Evolutionary conservation across 768 basidiomycete species (phyloP), one percentile per base, ranked within the genome.

Genomic region (Russula ochroleuca): DNA sequence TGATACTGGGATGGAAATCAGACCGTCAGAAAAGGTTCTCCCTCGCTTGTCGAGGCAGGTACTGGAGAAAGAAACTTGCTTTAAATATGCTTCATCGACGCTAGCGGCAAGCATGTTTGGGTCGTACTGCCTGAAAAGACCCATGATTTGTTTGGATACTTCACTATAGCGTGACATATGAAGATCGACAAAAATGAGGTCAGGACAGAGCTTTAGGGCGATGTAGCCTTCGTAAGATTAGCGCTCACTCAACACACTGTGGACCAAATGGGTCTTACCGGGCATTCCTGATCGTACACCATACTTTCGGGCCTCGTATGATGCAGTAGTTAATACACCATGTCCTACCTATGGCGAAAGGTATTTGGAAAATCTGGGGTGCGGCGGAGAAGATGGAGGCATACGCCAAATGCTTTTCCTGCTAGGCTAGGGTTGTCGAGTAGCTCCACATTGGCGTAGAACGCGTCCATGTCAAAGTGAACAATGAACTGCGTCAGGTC

Each of bases 271-370:
- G 21, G 25, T 70, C 79, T 65, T 69, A 90, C 91, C 83, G n/a
- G 96, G 85, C 97, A 98, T 98, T 33, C 93, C 96, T 5, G 94
- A 96, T 49, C 97, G 86, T 37, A 92, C 89, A 2, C 94, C 94
- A 68, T 81, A 93, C 72, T 89, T 93, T 50, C 94, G 81, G 7
- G 94, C 94, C 70, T 94, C 94, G 62, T 97, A 97, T 33, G 92
- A 90, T 11, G 94, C 94, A 0, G 96, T 98, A 13, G 82, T 85
- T 15, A 97, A 75, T 7, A 98, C 88, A 5, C 94, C 94, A 47
- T 81, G 78, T 48, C 92, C 92, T 19, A 96, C 94, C 80, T 78
- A 73, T 56, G 40, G 37, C 35, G 1, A 3, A 9, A 14, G 5
- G 43, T 45, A 77, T 74, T 23, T 70, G 71, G 15, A 10, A n/a